Base-by-base conservation (phyloP, 306 rosid species). In the Lathyrus sativus region DNA sequence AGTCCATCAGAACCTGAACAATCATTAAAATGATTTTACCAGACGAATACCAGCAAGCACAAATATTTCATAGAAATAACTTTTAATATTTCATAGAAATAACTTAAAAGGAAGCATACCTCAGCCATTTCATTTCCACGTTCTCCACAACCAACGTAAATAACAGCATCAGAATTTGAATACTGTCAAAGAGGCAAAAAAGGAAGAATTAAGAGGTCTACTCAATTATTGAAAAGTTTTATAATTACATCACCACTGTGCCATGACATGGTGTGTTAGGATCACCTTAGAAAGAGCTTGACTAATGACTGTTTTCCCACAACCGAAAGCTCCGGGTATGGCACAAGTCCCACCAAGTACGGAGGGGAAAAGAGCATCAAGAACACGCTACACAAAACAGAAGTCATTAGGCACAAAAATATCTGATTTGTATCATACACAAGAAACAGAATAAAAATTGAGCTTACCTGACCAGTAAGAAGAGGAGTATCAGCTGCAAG, bases 111-210 rank as follows among this genome's bases (percentile, higher is more conserved):
- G 72, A 43, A 41, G 42, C 79, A 68, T 65, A 84, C 96, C 84
- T 95, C 99, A 24, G 99, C 99, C 99, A 95, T 95, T 84, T 95
- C 99, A 82, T 95, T 95, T 83, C 99, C 99, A 54, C 99, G 91
- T 76, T 95, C 99, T 62, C 99, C 99, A 75, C 97, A 95, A 74
- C 99, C 99, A 79, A 95, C 99, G 33, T 95, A 90, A 39, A 95
- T 88, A 51, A 95, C 99, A 3, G 99, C 28, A 63, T 95, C 99
- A 38, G 99, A 95, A 76, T 95, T 95, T 54, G 99, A 95, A 79
- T 95, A 95, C 99, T 95, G 97, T 77, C 71, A 78, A 73, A 57
- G 11, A 49, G 48, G 57, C 39, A 2, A 51, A 24, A 33, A 58
- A 12, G 55, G 45, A 41, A 11, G 51, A 65, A 41, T 48, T 74